phyloP scores from a whole-genome alignment of 1,139 yeast genomes.

The Pneumocystis sp. region DNA sequence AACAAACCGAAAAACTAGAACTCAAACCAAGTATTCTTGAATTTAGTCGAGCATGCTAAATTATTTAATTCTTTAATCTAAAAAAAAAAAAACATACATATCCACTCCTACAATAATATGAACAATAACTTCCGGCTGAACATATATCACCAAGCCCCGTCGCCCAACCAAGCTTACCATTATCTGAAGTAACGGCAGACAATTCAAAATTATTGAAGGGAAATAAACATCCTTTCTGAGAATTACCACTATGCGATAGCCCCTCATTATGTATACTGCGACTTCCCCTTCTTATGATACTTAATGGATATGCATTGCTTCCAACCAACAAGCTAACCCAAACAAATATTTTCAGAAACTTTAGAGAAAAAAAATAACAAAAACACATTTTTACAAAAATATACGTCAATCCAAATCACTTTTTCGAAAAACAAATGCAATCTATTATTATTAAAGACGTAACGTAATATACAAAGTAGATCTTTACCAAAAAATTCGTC shows the following conservation, averaged over 20 bases:
- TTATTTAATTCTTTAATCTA: conserved; percentile 43
- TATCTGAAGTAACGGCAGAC: neutral
- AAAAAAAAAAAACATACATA: conserved; percentile 6
- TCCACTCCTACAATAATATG: neutral
- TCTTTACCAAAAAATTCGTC: neutral
- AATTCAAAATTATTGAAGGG: neutral
- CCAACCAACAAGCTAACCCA: neutral
- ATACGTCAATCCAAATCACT: neutral
- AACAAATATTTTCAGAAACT: neutral
- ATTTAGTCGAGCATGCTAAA: conserved; percentile 62
- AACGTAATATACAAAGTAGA: neutral
- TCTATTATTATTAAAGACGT: neutral
- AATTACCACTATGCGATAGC: neutral
- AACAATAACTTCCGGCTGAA: neutral
- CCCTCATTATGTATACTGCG: neutral
- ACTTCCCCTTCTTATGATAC: neutral
- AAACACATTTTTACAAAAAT: neutral
- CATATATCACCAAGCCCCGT: neutral
- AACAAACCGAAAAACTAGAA: conserved; percentile 83
- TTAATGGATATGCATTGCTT: neutral
- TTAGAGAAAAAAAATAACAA: neutral
- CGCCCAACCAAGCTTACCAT: neutral
- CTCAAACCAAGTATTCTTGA: conserved; percentile 88
- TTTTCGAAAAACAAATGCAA: neutral
- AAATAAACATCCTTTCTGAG: neutral